Base-by-base conservation (phyloP, 2,329 filamentous ascomycete species). In the Diaporthe amygdali region DNA sequence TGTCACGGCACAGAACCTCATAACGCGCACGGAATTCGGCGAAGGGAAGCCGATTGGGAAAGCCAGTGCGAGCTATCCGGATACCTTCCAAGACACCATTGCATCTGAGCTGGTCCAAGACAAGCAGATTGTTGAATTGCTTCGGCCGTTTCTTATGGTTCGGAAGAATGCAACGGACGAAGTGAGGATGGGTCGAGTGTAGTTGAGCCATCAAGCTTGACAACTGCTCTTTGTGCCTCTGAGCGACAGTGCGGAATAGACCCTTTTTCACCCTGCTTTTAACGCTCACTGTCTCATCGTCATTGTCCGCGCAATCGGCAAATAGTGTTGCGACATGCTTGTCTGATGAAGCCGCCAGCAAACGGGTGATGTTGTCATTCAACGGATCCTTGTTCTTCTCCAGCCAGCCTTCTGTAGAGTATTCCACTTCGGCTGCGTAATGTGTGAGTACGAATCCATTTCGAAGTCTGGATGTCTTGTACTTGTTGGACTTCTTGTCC, bases 71-170 rank as follows among this genome's bases (percentile, higher is more conserved):
- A 30, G 96, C 96, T 81, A 99, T 99, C 73, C 96, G 91, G 78
- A 99, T 99, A 73, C 96, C 96, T 83, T 99, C 96, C n/a, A 99
- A 87, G 3, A 99, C 96, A 93, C 96, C 96, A 80, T 99, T 99
- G 83, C 96, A 99, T 66, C 96, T 91, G n/a, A 99, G 85, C 80
- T 99, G 97, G 78, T 99, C 96, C 7, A 99, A 88, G 2, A 99
- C 97, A n/a, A 99, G 89, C 2, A 95, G 90, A 3, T 94, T 94
- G 78, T 93, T 94, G 81, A 98, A 94, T 79, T 95, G 93, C 82
- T 99, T 99, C 0, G 96, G 94, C 30, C 92, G 90, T 83, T 99
- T 99, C 83, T 97, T 98, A 85, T 99, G 96, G 79, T 99, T 99
- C 4, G 96, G 97, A 72, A 99, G 87, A 73, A 99, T 99, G 79